Evolutionary conservation across 768 basidiomycete genomes (phyloP), one percentile per base, ranked within the genome.

Genomic region (Coprinopsis cinerea): DNA sequence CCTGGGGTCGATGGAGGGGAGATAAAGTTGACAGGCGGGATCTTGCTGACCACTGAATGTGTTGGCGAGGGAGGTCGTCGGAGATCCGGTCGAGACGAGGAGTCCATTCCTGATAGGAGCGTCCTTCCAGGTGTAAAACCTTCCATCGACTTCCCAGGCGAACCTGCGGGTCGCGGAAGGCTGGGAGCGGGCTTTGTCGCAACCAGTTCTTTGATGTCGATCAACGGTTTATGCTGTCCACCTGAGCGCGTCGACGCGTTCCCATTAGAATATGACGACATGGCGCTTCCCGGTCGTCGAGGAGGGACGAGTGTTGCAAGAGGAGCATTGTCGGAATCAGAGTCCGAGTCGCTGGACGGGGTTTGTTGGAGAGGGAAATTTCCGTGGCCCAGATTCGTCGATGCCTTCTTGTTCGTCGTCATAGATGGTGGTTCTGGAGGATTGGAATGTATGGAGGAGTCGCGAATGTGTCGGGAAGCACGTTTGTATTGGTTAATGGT

Each of bases 201-300:
- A 24, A 25, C 25, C n/a, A 79, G 63, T 54, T 70, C 66, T 32
- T 66, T 69, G 48, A 79, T 78, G 53, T 79, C 76, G 40, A 79
- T 77, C 9, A 79, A 66, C 4, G 78, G 78, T 49, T 77, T 77
- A 24, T 53, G 56, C 17, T 36, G 39, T 47, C 53, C 53, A 11
- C 54, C 49, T 24, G 66, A 66, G 26, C 61, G 60, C 36, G 62
- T 54, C 23, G 63, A 56, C 43, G 52, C 52, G 49, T 62, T 65
- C 34, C 61, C 59, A 54, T 60, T 65, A 15, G 71, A 70, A 48
- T 64, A 63, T 5, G 67, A 65, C 5, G 77, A 78, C 51, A 74
- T 63, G 15, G 83, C 73, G 54, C 82, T 85, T 15, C 83, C 85
- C 14, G 87, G 85, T 28, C 88, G 74, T 42, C 71, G 75, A 10